Base-by-base conservation (phyloP, 2,329 filamentous ascomycete genomes). In the Colletotrichum camelliae region DNA sequence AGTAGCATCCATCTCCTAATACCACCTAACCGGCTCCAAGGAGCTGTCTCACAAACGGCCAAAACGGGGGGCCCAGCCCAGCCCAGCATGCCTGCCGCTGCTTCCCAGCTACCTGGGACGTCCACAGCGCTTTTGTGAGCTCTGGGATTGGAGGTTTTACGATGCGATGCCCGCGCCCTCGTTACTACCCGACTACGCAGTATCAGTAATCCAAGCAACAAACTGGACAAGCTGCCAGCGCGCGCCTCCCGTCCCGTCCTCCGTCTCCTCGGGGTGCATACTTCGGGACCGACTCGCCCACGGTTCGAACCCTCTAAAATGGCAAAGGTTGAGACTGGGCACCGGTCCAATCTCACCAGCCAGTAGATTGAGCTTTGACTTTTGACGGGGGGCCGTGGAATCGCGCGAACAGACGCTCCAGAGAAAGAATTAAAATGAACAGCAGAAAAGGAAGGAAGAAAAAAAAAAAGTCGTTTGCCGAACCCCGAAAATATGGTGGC, bases 301-400 rank as follows among this genome's bases (percentile, higher is more conserved):
- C 43, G 69, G 61, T 24, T 67, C 55, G 37, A 7, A 31, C 21
- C 62, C 24, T 61, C 64, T 37, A 39, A 68, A 72, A 73, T 21
- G 70, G 73, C 62, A 75, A 75, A 31, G 27, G 31, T 64, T 72
- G 69, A 73, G 69, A 75, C 68, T 39, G 68, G 24, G 35, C n/a
- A 21, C 61, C 58, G 29, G 5, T 58, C 39, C 33, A 57, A 37
- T 57, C 61, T 39, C 31, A 16, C 35, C 29, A 35, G 31, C 37
- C 66, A 58, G 39, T 58, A 68, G 52, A 68, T 21, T 68, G 55
- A 70, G 67, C 67, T 70, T 70, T 70, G 67, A 62, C 67, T 68
- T 58, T 58, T 2, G 29, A 18, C 15, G 16, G 29, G 29, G 58
- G 31, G n/a, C 58, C 27, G 58, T 21, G 27, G 31, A n/a, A 33